Percentiles rank a stretch among this genome's conserved stretches.
These are phyloP conservation scores for Boletellus ananiceps DNA, from an alignment of 768 basidiomycete genomes.

Conservation along the genomic window DNA sequence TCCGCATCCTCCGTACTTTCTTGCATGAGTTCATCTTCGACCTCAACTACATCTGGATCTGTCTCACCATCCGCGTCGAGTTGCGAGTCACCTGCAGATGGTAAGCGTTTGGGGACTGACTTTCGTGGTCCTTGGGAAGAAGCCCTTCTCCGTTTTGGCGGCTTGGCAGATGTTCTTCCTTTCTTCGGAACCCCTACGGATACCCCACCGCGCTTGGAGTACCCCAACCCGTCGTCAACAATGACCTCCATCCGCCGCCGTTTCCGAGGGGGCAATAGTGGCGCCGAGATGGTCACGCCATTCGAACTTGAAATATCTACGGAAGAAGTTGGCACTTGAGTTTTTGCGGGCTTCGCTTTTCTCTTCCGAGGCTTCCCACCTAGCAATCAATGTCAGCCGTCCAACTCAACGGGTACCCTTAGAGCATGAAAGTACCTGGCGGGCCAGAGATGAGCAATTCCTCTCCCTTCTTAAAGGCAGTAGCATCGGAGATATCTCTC, in stretches of 20 bases:
- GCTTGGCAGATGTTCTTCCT: neutral
- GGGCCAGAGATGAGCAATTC: constrained; percentile 53
- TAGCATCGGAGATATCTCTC: constrained; percentile 47
- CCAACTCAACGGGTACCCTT: neutral
- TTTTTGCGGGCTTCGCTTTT: constrained; percentile 13
- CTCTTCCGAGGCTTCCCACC: constrained; percentile 18
- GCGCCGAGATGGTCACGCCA: constrained; percentile 16
- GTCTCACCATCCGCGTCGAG: constrained; percentile 31
- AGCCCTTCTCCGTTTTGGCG: constrained; percentile 24
- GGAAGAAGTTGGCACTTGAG: constrained; percentile 4
- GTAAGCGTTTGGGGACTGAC: constrained; percentile 11
- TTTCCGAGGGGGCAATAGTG: constrained; percentile 18
- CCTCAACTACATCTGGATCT: constrained; percentile 36
- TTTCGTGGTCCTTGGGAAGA: constrained; percentile 27
- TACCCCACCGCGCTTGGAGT: constrained; percentile 5
- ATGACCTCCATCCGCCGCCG: constrained; percentile 19
- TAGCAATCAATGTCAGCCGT: constrained; percentile 8
- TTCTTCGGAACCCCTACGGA: constrained; percentile 11
- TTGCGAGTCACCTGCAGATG: constrained; percentile 28
- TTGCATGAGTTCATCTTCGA: constrained; percentile 32
- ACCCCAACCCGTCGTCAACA: constrained; percentile 7
- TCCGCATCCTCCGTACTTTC: constrained; percentile 19
- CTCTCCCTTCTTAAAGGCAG: constrained; percentile 51
- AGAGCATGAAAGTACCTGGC: constrained; percentile 40
- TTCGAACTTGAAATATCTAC: constrained; percentile 9